Conservation (phyloP, 75 land plant species). For the Adiantum capillusveneris region DNA sequence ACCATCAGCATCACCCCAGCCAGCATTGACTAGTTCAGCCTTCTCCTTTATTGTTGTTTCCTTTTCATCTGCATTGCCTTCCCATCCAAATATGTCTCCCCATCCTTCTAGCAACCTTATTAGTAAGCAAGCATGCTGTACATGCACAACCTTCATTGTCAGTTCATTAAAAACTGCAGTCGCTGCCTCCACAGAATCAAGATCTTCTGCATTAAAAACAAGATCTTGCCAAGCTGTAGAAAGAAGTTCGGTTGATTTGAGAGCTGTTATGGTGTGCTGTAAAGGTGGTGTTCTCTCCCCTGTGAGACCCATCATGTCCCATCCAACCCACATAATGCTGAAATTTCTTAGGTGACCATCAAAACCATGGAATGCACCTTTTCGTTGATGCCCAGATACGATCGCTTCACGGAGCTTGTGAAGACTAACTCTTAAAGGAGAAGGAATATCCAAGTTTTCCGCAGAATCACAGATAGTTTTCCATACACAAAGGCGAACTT, state of each 20-base stretch:
- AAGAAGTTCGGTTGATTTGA: slow-evolving; percentile 65
- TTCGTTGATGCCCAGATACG: slow-evolving; percentile 24
- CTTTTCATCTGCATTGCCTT: slow-evolving; percentile 2
- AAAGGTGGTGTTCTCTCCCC: slow-evolving; percentile 4
- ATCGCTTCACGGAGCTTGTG: slow-evolving; percentile 63
- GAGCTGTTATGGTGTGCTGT: slow-evolving; percentile 52
- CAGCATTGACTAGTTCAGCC: slow-evolving; percentile 21
- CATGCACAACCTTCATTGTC: slow-evolving; percentile 28
- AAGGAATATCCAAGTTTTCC: slow-evolving; percentile 45
- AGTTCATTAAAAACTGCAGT: slow-evolving; percentile 47
- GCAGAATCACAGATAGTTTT: slow-evolving; percentile 41
- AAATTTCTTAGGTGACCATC: neutral
- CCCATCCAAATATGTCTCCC: slow-evolving; percentile 57
- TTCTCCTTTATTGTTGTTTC: slow-evolving; percentile 11
- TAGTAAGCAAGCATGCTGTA: slow-evolving; percentile 33
- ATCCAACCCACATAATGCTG: slow-evolving; percentile 51
- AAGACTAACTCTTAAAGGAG: slow-evolving; percentile 43
- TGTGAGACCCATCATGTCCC: slow-evolving; percentile 29
- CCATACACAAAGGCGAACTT: slow-evolving; percentile 60
- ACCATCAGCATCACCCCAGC: slow-evolving; percentile 48
- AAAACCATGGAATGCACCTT: slow-evolving; percentile 5
- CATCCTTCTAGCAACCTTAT: slow-evolving; percentile 62
- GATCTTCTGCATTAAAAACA: slow-evolving; percentile 52
- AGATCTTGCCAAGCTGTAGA: slow-evolving; percentile 37
- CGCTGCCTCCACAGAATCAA: slow-evolving; percentile 50